Base-by-base conservation (phyloP, 106 monocot species). In the Gastrodia elata region DNA sequence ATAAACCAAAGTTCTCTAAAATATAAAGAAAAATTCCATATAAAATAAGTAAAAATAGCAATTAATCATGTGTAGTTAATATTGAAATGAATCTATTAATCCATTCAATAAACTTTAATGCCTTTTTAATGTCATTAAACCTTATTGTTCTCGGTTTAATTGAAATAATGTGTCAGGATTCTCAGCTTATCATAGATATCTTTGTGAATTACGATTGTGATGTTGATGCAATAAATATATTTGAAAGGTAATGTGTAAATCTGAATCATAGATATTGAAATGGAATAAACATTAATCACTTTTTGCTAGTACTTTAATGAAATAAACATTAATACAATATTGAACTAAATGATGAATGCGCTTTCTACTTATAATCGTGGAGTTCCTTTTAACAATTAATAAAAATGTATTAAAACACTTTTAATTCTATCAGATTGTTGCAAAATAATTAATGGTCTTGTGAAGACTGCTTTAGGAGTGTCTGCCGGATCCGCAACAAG, bases 151-250 rank as follows among this genome's bases (percentile, higher is more conserved):
- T 98, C 27, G 89, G 85, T 82, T 79, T 88, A 57, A 74, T 93
- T 76, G 91, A 98, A 77, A 91, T 84, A 80, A 87, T 98, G 25
- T 91, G 78, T 72, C 81, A 98, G 38, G 93, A 98, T 71, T 70
- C 98, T 18, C 98, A 98, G 71, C 87, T 91, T 74, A 83, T 89
- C 61, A 82, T 98, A 74, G 93, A 98, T 84, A 85, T 88, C 38
- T 98, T 98, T 82, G 98, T 93, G 65, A 98, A 93, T 74, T 98
- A 98, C 84, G 98, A 98, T 75, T 98, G 98, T 73, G 93, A 98
- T 77, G 93, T 98, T 68, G 93, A 98, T 75, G 88, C 93, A 68
- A 91, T 93, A 41, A 98, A 98, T 77, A 88, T 98, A 78, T 91
- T 98, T 82, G 93, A 98, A 75, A 90, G 97, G 97, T 97, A 87